These are phyloP conservation scores for Aspergillus luchuensis DNA, from an alignment of 2,329 filamentous ascomycete genomes.

Conservation along the genomic window DNA sequence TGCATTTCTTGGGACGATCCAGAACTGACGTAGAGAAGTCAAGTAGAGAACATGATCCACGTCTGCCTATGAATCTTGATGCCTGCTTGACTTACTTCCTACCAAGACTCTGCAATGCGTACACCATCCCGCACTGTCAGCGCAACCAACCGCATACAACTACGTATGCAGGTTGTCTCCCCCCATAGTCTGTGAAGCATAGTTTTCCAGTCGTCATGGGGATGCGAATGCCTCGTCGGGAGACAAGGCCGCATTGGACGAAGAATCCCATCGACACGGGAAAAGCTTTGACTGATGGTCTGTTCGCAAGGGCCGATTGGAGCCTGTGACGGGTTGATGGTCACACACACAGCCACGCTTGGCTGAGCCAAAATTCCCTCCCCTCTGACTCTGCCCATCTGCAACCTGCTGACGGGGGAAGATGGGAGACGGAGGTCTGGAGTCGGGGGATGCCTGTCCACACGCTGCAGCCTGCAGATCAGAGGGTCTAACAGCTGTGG, in stretches of 20 bases:
- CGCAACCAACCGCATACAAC: conserved; percentile 1
- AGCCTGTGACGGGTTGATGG: background rate
- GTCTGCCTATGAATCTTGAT: background rate
- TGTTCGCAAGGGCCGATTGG: background rate
- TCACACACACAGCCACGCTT: conserved; percentile 21
- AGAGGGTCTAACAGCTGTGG: background rate
- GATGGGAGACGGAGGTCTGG: background rate
- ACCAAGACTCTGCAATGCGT: background rate
- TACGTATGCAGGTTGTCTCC: conserved; percentile 5
- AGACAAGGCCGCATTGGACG: background rate
- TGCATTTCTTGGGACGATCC: background rate
- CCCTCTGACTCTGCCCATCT: background rate
- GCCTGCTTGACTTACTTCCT: conserved; percentile 1
- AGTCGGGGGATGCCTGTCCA: background rate
- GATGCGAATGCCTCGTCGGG: background rate
- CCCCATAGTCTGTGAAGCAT: background rate
- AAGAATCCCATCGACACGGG: background rate
- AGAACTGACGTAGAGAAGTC: background rate
- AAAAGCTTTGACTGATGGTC: background rate
- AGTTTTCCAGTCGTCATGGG: conserved; percentile 5
- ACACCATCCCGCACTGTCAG: background rate
- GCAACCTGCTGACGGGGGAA: background rate
- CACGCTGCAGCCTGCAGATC: conserved; percentile 3
- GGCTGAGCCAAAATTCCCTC: conserved; percentile 7
- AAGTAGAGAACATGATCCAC: too few relatives aligned